Base-by-base conservation (phyloP, 2,329 filamentous ascomycete genomes). In the Ascochyta clinopodiicola region DNA sequence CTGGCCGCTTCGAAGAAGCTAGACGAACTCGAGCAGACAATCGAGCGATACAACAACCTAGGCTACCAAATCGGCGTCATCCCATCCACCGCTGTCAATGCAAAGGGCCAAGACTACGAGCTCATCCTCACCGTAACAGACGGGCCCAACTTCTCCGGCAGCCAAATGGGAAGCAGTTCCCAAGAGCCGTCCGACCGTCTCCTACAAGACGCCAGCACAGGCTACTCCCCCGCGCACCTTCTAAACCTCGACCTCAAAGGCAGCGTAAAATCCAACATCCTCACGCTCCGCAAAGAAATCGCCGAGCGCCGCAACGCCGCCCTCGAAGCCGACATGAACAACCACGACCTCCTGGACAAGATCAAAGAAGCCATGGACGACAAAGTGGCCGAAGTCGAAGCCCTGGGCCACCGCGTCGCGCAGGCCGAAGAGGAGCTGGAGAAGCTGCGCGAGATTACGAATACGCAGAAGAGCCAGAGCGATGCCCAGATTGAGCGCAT, bases 401-500 rank as follows among this genome's bases (percentile, higher is more conserved):
- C 92, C 3, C 81, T 99, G 15, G 90, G 94, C 64, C 94, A 98
- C 75, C 86, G 90, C 38, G 90, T 96, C 40, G 86, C 91, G 31
- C 91, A 91, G 17, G 93, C 94, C 0, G 90, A 96, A 73, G 91
- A 96, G 69, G 93, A 97, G 73, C 96, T 96, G 72, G 92, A 97
- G 70, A 92, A 91, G 77, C 93, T 92, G 19, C 94, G 94, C 71
- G 95, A 97, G 60, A 86, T 86, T 56, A 94, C 90, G 7, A 90
- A 85, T 40, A 91, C 92, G 17, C 92, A 96, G 74, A 96, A 96
- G 78, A 86, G 94, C 73, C 89, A 88, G 7, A 91, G 88, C 2
- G 95, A 98, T 73, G 87, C 93, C 8, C 94, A 98, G 75, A 96
- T 99, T 68, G 95, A 99, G 77, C 95, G 95, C 81, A 96, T 97